Conservation (phyloP, 345 rosid genomes). For the Bruguiera parviflora region DNA sequence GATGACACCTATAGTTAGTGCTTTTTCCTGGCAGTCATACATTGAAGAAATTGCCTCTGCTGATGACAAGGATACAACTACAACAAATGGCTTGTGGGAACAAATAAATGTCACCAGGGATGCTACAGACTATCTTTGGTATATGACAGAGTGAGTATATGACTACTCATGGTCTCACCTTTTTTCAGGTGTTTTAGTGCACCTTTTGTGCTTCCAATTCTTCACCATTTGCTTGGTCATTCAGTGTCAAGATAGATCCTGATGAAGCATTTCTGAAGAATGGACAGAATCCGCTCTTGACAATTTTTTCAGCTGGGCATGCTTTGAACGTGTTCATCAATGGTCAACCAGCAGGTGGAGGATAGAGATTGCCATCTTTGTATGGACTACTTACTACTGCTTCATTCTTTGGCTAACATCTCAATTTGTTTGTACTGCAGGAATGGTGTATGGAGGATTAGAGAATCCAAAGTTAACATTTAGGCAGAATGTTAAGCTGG, state of each 20-base stretch:
- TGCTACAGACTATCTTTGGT: slow-evolving; percentile 47
- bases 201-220: no score
- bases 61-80: slow-evolving; percentile 26
- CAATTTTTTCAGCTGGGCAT: slow-evolving; percentile 32
- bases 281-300: slow-evolving; percentile 55
- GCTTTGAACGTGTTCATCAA: slow-evolving; percentile 31
- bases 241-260: slow-evolving; percentile 56
- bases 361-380: not conserved
- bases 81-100: slow-evolving; percentile 35
- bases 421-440: slow-evolving; percentile 7
- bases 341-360: slow-evolving; percentile 31
- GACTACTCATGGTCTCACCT: not conserved
- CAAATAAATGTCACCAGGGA: slow-evolving; percentile 40
- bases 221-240: not conserved
- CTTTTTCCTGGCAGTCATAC: slow-evolving; percentile 41
- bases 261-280: slow-evolving; percentile 61
- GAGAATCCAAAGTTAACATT: slow-evolving; percentile 28
- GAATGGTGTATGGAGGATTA: slow-evolving; percentile 23
- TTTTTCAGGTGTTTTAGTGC: not conserved
- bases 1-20: slow-evolving; percentile 29
- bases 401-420: slow-evolving; percentile 3
- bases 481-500: slow-evolving; percentile 27
- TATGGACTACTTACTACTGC: not conserved
- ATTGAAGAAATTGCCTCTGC: slow-evolving; percentile 37
- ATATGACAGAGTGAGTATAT: slow-evolving; percentile 42